Conservation (phyloP, 2,329 filamentous ascomycete genomes). For the Cladosporium oxysporum region DNA sequence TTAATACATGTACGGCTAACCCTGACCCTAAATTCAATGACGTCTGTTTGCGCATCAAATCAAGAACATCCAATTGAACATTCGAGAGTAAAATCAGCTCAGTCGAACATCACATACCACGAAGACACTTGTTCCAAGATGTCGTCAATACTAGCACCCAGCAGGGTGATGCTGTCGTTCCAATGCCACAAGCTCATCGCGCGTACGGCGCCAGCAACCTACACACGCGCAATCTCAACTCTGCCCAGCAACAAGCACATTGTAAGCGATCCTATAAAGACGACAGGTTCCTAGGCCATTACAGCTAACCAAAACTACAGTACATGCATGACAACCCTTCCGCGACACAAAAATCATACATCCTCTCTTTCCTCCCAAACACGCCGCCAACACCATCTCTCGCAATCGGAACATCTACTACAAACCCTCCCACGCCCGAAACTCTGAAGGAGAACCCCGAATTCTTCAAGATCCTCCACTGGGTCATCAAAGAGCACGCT, state of each 20-base stretch:
- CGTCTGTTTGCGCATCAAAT: slow-evolving; percentile 6
- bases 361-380: slow-evolving; percentile 60
- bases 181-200: slow-evolving; percentile 27
- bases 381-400: slow-evolving; percentile 55
- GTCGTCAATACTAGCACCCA: slow-evolving; percentile 23
- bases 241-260: slow-evolving; percentile 47
- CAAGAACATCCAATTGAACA: background rate
- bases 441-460: slow-evolving; percentile 58
- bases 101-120: background rate
- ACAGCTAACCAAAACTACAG: background rate
- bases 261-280: slow-evolving; percentile 24
- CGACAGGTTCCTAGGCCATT: background rate
- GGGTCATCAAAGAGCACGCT: slow-evolving; percentile 56
- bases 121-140: slow-evolving; percentile 4
- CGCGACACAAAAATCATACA: slow-evolving; percentile 11
- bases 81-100: background rate
- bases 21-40: slow-evolving; percentile 2
- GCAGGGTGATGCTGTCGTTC: slow-evolving; percentile 25
- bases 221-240: slow-evolving; percentile 40
- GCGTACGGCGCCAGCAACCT: slow-evolving; percentile 26
- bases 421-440: slow-evolving; percentile 58
- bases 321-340: slow-evolving; percentile 11
- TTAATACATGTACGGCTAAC: background rate
- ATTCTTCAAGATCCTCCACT: slow-evolving; percentile 59
- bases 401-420: slow-evolving; percentile 56